Percentiles rank a stretch among this genome's conserved stretches.
Evolutionary conservation across 257 asterid genomes (phyloP).

Genomic region (Scutellaria barbata): DNA sequence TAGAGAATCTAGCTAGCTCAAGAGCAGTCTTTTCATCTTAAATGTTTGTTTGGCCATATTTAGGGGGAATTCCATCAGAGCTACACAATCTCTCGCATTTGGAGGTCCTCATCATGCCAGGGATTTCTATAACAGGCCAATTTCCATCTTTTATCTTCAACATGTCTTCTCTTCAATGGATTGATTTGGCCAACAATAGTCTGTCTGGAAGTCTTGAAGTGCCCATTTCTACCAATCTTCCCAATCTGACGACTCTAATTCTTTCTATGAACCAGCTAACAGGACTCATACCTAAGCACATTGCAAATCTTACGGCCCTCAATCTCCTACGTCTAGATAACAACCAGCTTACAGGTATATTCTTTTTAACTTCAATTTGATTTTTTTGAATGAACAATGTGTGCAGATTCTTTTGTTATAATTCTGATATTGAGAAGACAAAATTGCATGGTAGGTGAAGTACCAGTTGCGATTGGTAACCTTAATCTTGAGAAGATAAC

Average conservation of each 20-base stretch:
- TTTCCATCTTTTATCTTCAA: conserved; percentile 44
- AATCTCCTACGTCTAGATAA: conserved; percentile 18
- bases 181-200: conserved; percentile 42
- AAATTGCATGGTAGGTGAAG: conserved; percentile 44
- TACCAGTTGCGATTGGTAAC: conserved; percentile 52
- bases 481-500: conserved; percentile 33
- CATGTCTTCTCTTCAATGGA: conserved; percentile 38
- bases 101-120: conserved; percentile 29
- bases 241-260: conserved; percentile 38
- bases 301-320: conserved; percentile 44
- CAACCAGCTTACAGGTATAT: conserved; percentile 46
- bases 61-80: conserved; percentile 49
- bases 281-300: conserved; percentile 42
- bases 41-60: background rate
- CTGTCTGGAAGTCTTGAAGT: conserved; percentile 54
- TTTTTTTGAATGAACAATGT: no score
- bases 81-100: conserved; percentile 50
- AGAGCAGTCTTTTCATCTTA: no score
- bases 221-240: conserved; percentile 21
- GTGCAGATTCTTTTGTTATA: no score
- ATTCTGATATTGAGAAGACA: no score
- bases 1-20: no score
- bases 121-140: conserved; percentile 30
- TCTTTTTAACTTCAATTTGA: no score
- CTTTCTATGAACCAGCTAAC: conserved; percentile 44